Evolutionary conservation across 2,329 filamentous ascomycete genomes (phyloP), one percentile per base, ranked within the genome.

Genomic region (Pseudogymnoascus sp.): DNA sequence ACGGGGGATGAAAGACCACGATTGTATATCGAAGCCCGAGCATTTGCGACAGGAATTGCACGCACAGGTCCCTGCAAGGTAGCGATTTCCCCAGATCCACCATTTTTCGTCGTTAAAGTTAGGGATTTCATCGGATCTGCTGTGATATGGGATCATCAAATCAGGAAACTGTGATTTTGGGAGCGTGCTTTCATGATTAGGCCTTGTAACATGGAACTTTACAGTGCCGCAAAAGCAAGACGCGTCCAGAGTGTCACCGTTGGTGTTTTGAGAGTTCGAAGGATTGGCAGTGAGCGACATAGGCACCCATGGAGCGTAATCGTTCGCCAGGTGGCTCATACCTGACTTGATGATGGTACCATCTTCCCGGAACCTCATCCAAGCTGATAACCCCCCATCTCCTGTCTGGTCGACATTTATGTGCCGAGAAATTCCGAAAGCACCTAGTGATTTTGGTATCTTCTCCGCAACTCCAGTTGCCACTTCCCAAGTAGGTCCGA

Each of bases 1-100:
- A n/a, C 78, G 77, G 0, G 85, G 85, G 0, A 89, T 75, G 69
- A 89, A 90, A 0, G 83, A 79, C 87, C 87, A 90, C 0, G 81
- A 76, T 68, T 87, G 82, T 57, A 89, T 80, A 63, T 88, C 84
- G 67, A 84, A 86, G 2, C 86, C 86, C 0, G 82, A 80, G 0
- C 75, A 73, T 3, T 85, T 75, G 5, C 86, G 83, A 71, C 87
- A 91, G 1, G 83, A 83, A 4, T 75, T 77, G 72, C 87, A 90
- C 1, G 80, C 78, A 69, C 86, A 89, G 6, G 81, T 79, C 1
- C 84, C 83, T 2, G 84, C 82, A 1, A 86, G 74, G 71, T 85
- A 89, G 4, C 47, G 47, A 18, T 54, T 6, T 4, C 6, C 39
- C 18, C 64, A 62, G 7, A 64, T 60, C 64, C 63, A 69, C 65